Percentiles rank a stretch among this genome's conserved stretches.
Conservation (phyloP, 495 filamentous ascomycete genomes). For the Staphylotrichum tortipilum region DNA sequence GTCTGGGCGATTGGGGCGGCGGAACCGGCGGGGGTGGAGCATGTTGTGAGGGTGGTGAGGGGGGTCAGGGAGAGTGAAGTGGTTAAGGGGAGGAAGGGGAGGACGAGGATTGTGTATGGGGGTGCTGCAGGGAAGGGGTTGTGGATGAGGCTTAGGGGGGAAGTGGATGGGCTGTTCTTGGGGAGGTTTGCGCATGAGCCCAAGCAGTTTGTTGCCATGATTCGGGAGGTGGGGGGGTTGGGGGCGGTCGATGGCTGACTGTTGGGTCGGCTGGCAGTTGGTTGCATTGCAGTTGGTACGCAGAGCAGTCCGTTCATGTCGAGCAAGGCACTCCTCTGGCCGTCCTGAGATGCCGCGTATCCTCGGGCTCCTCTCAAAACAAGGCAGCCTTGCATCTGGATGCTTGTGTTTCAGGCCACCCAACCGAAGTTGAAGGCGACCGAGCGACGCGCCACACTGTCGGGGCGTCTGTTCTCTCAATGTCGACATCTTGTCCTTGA, state of each 20-base stretch:
- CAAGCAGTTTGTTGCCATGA: slow-evolving; percentile 55
- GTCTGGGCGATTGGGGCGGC: slow-evolving; percentile 79
- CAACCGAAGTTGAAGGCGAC: too few relatives aligned
- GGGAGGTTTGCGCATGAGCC: slow-evolving; percentile 74
- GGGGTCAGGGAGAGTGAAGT: slow-evolving; percentile 44
- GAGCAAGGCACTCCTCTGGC: too few relatives aligned
- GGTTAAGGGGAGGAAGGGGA: slow-evolving; percentile 36
- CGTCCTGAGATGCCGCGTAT: too few relatives aligned
- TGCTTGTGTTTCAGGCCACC: too few relatives aligned
- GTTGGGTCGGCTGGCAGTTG: not conserved
- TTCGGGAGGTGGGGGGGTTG: slow-evolving; percentile 52
- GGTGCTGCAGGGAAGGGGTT: slow-evolving; percentile 72
- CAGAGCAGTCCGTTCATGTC: too few relatives aligned
- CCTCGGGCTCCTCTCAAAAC: too few relatives aligned
- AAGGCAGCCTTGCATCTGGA: too few relatives aligned
- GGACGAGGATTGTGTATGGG: slow-evolving; percentile 64
- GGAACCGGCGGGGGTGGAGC: slow-evolving; percentile 60
- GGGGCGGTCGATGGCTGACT: not conserved
- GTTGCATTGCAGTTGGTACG: too few relatives aligned
- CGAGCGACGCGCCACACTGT: too few relatives aligned
- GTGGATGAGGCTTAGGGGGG: slow-evolving; percentile 54
- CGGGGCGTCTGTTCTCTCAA: too few relatives aligned
- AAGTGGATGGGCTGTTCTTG: slow-evolving; percentile 74
- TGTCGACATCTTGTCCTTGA: too few relatives aligned
- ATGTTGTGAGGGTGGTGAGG: slow-evolving; percentile 63